Conservation (phyloP, 495 filamentous ascomycete genomes). For the Daldinia decipiens region DNA sequence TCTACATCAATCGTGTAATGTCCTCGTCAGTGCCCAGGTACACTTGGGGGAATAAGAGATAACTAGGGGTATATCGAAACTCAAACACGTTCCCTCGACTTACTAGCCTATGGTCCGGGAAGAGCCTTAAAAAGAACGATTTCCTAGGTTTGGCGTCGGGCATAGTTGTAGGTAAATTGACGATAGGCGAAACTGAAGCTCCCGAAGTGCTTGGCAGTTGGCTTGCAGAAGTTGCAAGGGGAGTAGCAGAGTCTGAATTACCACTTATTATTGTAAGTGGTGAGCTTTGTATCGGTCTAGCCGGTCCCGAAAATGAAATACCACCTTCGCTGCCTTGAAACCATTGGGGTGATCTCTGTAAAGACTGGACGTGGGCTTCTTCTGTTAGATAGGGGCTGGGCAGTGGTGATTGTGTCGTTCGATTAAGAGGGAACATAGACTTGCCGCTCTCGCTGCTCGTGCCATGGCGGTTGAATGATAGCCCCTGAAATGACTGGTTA, state of each 20-base stretch:
- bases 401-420: slow-evolving; percentile 25
- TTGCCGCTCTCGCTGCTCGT: slow-evolving; percentile 43
- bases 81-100: not conserved
- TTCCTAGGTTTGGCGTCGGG: slow-evolving; percentile 30
- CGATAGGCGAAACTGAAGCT: slow-evolving; percentile 12
- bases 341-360: slow-evolving; percentile 47
- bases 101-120: slow-evolving; percentile 38
- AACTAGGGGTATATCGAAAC: not conserved
- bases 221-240: slow-evolving; percentile 1
- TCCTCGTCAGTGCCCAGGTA: not conserved
- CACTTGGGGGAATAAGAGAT: not conserved
- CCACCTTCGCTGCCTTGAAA: slow-evolving; percentile 17
- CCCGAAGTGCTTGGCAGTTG: not conserved
- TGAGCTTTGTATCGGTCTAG: slow-evolving; percentile 4
- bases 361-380: slow-evolving; percentile 55
- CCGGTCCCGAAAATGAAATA: slow-evolving; percentile 11
- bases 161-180: slow-evolving; percentile 7
- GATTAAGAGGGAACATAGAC: slow-evolving; percentile 34
- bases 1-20: slow-evolving; percentile 11
- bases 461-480: slow-evolving; percentile 26
- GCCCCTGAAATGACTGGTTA: slow-evolving; percentile 47
- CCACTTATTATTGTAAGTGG: slow-evolving; percentile 12
- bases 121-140: slow-evolving; percentile 41
- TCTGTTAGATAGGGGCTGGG: slow-evolving; percentile 57
- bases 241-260: slow-evolving; percentile 22